These are phyloP conservation scores for Hortiboletus campestris DNA, from an alignment of 768 basidiomycete species.

Conservation along the genomic window DNA sequence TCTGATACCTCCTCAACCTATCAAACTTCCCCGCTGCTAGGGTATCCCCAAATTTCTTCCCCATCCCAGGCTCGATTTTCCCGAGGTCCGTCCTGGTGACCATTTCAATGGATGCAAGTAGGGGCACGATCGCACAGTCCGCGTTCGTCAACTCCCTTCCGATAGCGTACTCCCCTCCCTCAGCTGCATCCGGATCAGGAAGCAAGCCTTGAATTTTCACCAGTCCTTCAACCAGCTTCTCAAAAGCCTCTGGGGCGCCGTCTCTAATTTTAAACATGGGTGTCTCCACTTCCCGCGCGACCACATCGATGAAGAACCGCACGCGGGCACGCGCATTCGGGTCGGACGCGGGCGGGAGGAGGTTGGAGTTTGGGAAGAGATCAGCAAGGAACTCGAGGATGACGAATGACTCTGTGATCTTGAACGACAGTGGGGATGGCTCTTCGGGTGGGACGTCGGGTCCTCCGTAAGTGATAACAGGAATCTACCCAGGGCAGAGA, in stretches of 20 bases:
- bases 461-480: slow-evolving; percentile 60
- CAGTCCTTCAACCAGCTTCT: background rate
- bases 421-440: slow-evolving; percentile 56
- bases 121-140: slow-evolving; percentile 57
- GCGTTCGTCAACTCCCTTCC: slow-evolving; percentile 54
- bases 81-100: slow-evolving; percentile 48
- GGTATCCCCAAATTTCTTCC: slow-evolving; percentile 39
- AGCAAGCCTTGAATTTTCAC: slow-evolving; percentile 8
- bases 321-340: slow-evolving; percentile 54
- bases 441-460: slow-evolving; percentile 48
- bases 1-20: slow-evolving; percentile 47
- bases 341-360: slow-evolving; percentile 47
- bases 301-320: slow-evolving; percentile 60
- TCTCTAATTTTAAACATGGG: slow-evolving; percentile 34
- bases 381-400: slow-evolving; percentile 68
- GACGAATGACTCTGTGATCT: slow-evolving; percentile 62
- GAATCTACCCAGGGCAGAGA: slow-evolving; percentile 37
- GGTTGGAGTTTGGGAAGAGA: slow-evolving; percentile 42
- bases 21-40: slow-evolving; percentile 44
- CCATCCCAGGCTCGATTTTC: slow-evolving; percentile 44
- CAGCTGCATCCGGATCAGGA: slow-evolving; percentile 40
- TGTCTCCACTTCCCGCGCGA: slow-evolving; percentile 42
- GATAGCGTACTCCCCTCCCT: slow-evolving; percentile 35
- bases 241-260: background rate
- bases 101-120: slow-evolving; percentile 48